phyloP scores from a whole-genome alignment of 805 yeast species.

The Pichia cephalocereana region DNA sequence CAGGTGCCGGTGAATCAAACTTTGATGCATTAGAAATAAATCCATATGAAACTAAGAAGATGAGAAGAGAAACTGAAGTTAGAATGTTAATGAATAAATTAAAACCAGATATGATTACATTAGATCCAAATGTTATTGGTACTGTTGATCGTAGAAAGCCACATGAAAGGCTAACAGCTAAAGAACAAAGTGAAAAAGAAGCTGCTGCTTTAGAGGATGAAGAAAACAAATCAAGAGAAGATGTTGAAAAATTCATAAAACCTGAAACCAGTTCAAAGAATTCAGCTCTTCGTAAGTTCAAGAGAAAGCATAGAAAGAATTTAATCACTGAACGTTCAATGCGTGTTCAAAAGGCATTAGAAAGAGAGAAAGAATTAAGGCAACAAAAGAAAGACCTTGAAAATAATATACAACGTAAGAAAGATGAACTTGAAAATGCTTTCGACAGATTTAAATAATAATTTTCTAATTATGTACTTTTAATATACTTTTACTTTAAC shows the following conservation, averaged over 20 bases:
- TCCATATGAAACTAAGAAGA: constrained; percentile 86
- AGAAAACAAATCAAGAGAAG: constrained; percentile 32
- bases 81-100: constrained; percentile 77
- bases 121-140: constrained; percentile 87
- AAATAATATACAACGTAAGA: constrained; percentile 41
- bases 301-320: constrained; percentile 77
- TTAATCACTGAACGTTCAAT: constrained; percentile 79
- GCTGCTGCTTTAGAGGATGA: constrained; percentile 15
- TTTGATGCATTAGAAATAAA: constrained; percentile 88
- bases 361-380: constrained; percentile 65
- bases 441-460: constrained; percentile 36
- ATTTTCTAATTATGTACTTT: too few species aligned
- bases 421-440: constrained; percentile 42
- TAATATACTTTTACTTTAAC: too few species aligned
- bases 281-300: constrained; percentile 69
- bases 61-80: constrained; percentile 90
- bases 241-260: constrained; percentile 46
- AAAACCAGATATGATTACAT: constrained; percentile 83
- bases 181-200: constrained; percentile 40
- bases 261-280: constrained; percentile 73
- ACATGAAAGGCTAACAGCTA: constrained; percentile 52
- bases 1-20: constrained; percentile 98
- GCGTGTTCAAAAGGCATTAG: constrained; percentile 65
- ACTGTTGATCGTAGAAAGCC: constrained; percentile 66
- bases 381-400: constrained; percentile 36